phyloP scores from a whole-genome alignment of 352 stramenopile species.

The Phytophthora citrophthora region DNA sequence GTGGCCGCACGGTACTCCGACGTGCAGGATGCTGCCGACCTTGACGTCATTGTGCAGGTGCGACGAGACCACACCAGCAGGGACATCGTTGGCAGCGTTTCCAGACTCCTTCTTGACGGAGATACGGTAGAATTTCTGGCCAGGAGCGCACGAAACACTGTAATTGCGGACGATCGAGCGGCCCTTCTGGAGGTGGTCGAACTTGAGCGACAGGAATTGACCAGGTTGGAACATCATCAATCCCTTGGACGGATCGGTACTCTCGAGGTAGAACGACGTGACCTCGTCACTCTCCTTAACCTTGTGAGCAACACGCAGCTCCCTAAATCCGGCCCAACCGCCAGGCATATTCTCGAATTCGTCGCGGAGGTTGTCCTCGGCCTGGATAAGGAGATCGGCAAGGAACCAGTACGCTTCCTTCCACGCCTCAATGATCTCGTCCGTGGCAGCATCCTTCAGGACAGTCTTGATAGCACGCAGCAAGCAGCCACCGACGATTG shows the following conservation, averaged over 20 bases:
- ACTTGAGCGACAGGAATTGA: conserved; percentile 65
- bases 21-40: conserved; percentile 53
- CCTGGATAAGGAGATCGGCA: conserved; percentile 66
- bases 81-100: conserved; percentile 25
- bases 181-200: conserved; percentile 43
- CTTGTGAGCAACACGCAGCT: conserved; percentile 63
- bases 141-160: conserved; percentile 49
- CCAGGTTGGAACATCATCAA: conserved; percentile 57
- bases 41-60: conserved; percentile 62
- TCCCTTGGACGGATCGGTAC: conserved; percentile 33
- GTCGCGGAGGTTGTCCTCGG: conserved; percentile 52
- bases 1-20: conserved; percentile 60
- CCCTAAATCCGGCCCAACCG: conserved; percentile 64
- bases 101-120: conserved; percentile 64
- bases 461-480: conserved; percentile 64
- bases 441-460: conserved; percentile 56
- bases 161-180: conserved; percentile 66
- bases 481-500: conserved; percentile 62
- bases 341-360: conserved; percentile 36
- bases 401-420: conserved; percentile 63
- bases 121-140: conserved; percentile 55
- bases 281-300: conserved; percentile 55
- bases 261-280: conserved; percentile 64
- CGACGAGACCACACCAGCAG: conserved; percentile 56
- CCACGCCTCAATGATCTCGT: conserved; percentile 67